Evolutionary conservation across 805 yeast genomes (phyloP), one percentile per base, ranked within the genome.

Genomic region (Suhomyces prunicola): DNA sequence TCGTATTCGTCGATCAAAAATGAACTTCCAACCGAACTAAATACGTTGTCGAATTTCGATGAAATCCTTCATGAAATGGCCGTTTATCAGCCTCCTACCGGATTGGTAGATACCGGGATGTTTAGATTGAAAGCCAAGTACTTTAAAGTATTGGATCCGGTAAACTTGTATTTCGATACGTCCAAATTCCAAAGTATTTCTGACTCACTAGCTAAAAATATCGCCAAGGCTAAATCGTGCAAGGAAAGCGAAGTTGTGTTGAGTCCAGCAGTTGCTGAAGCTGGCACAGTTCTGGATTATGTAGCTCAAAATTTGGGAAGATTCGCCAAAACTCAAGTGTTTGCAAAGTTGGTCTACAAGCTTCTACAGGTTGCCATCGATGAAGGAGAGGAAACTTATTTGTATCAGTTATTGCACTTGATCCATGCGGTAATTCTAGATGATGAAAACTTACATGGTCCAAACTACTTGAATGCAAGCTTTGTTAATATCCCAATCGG

Each of bases 121-220:
- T 93, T 88, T 67, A 74, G 83, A 26, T 75, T 94, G 54, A 90
- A 88, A 62, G 77, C 80, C 2, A 78, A 83, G 48, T 70, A 72
- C 27, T 76, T 70, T 51, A 74, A 72, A 1, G 71, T 78, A 26
- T 80, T 92, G 44, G 94, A 93, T 65, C 90, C 90, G 2, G 67
- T 84, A 54, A 77, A 76, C 57, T 60, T 79, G 17, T 71, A 73
- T 55, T 68, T 78, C 53, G 83, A 80, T 41, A 76, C 72, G 5
- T 66, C 70, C 39, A 80, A 84, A 54, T 73, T 79, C 46, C 85
- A 82, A 55, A 80, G 80, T 39, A 74, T 85, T 41, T 76, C 81
- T 2, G 74, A 76, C 13, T 65, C 80, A 0, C 65, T 86, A 13
- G 66, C 76, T 27, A 72, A 77, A 23, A 74, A 75, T 22, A 49